phyloP scores from a whole-genome alignment of 2,329 filamentous ascomycete genomes.

The Aspergillus unguis region DNA sequence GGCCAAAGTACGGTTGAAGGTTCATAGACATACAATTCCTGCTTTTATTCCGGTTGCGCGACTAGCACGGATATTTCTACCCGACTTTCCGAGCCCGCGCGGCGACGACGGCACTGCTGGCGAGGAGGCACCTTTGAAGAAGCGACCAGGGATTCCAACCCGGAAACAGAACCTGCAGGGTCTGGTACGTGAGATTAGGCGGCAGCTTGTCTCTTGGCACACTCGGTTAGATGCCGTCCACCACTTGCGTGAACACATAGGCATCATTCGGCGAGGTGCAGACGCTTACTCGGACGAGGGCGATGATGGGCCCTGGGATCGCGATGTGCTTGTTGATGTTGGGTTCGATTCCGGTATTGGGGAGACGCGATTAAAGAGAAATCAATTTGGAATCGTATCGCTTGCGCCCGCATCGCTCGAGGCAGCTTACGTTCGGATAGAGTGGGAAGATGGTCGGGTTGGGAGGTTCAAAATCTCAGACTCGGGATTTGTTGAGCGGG shows the following conservation, averaged over 20 bases:
- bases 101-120: conserved; percentile 17
- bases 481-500: conserved; percentile 39
- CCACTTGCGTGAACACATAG: conserved; percentile 33
- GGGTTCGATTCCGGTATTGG: conserved; percentile 2
- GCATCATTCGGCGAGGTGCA: conserved; percentile 15
- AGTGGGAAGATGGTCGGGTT: conserved; percentile 45
- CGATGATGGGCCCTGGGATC: conserved; percentile 17
- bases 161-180: conserved; percentile 36
- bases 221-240: conserved; percentile 37
- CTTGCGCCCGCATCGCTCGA: conserved; percentile 38
- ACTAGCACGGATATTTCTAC: conserved; percentile 33
- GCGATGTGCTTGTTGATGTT: conserved; percentile 15
- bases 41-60: conserved; percentile 41
- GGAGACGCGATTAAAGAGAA: conserved; percentile 13
- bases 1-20: conserved; percentile 25
- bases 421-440: conserved; percentile 41
- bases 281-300: conserved; percentile 15
- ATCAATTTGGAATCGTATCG: conserved; percentile 34
- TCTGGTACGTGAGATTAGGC: conserved; percentile 39
- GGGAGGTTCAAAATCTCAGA: conserved; percentile 44
- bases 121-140: conserved; percentile 20
- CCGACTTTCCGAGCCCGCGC: conserved; percentile 19
- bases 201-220: conserved; percentile 43
- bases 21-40: conserved; percentile 47
- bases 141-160: conserved; percentile 7